A percentile compares a stretch with the other conserved stretches of the same genome.
These are phyloP conservation scores for Macrophomina tecta DNA, from an alignment of 2,329 filamentous ascomycete species.

Conservation along the genomic window DNA sequence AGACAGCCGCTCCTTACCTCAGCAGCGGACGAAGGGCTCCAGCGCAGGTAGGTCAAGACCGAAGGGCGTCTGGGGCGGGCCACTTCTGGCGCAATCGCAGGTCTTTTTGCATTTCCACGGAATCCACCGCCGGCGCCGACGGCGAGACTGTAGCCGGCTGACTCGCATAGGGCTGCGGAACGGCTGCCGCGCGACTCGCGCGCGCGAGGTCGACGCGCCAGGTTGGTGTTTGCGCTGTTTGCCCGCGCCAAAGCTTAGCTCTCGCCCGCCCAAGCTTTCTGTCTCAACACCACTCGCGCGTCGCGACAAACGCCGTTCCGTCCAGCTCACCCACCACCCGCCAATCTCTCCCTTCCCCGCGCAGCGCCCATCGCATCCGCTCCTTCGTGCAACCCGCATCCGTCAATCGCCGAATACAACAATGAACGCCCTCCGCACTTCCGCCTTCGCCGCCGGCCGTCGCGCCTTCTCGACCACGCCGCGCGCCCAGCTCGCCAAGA, in stretches of 20 bases:
- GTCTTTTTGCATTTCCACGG: background rate
- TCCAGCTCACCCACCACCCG: background rate
- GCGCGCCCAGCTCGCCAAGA: conserved; percentile 71
- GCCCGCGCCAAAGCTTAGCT: conserved; percentile 6
- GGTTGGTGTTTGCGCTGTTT: background rate
- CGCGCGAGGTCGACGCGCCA: background rate
- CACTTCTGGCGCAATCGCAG: conserved; percentile 4
- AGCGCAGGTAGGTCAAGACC: background rate
- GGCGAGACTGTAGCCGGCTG: background rate
- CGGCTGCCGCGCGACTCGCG: background rate
- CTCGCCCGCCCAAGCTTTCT: background rate
- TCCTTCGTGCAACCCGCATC: no score
- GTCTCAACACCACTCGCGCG: conserved; percentile 19
- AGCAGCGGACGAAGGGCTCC: background rate
- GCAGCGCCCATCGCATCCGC: background rate
- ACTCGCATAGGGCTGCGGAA: conserved; percentile 3
- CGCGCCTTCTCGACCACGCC: conserved; percentile 79
- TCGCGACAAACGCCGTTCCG: background rate
- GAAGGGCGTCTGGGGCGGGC: conserved; percentile 8
- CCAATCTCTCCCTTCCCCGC: background rate
- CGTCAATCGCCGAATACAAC: background rate
- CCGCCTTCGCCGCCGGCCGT: conserved; percentile 36
- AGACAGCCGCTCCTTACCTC: background rate
- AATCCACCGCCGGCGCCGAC: background rate
- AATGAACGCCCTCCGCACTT: conserved; percentile 21